Evolutionary conservation across 345 rosid genomes (phyloP), one percentile per base, ranked within the genome.

Genomic region (Brassica incana): DNA sequence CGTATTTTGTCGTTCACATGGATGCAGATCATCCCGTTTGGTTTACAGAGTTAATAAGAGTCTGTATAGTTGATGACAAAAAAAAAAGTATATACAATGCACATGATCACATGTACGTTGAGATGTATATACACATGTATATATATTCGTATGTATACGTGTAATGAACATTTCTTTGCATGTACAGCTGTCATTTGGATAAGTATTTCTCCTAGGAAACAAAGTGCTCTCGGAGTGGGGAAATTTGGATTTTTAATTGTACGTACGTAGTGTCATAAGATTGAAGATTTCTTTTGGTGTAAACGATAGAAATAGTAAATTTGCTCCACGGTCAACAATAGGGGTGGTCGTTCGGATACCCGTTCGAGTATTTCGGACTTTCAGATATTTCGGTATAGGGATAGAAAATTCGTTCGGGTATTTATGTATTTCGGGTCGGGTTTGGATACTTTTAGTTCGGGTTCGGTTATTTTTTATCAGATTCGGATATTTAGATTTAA

Each of bases 201-300:
- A 71, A 83, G 84, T 67, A 72, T 63, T 80, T 83, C 80, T 87
- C 87, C 85, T 79, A 85, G 84, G 94, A 85, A 87, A 81, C 89
- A 83, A 74, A 78, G 83, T 33, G 78, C 79, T 63, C 78, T 71
- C 73, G 80, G 8, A 81, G 69, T 81, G 69, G 80, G 38, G 60
- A 45, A 3, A 69, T 36, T 35, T 36, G 5, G 14, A 2, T 30
- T 63, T 6, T 30, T 14, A 60, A 30, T 0, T 62, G 36, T 56
- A 52, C 8, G 20, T 54, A 29, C 32, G 32, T 29, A 1, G 8
- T 65, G 52, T 12, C 72, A 78, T 32, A 3, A 12, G 2, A 20
- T 15, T 18, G 15, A 8, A 43, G 4, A 65, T 10, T 66, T 56
- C 11, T 52, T 2, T 54, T 32, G 25, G 45, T 14, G 50, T 74